Evolutionary conservation across 2,329 filamentous ascomycete genomes (phyloP), one percentile per base, ranked within the genome.

Genomic region (Microdochium trichocladiopsis): DNA sequence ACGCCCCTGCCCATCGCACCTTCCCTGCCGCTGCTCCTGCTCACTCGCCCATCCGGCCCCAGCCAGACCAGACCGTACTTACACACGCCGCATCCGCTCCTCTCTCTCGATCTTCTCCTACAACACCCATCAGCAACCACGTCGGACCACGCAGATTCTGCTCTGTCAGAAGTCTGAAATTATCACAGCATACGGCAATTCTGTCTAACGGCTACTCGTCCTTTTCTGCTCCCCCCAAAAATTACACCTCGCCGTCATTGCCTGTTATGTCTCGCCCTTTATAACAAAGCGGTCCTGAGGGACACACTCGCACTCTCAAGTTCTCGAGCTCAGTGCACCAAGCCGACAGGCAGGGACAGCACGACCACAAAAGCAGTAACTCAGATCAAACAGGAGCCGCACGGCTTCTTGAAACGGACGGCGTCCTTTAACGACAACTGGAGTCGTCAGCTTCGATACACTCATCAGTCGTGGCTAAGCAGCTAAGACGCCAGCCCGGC

Each of bases 221-320:
- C 18, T 22, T 18, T 18, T 8, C 9, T n/a, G n/a, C 10, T 11
- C 41, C 16, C 21, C 18, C 21, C 41, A 45, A 45, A 8, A 16
- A 41, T 18, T 23, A 22, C 18, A 45, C 12, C 18, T 8, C 18
- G 28, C 28, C 14, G 8, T 14, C 14, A 31, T 18, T 4, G 41
- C 12, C 41, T 52, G 60, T 41, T 37, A 66, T 66, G 64, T 54
- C 55, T 56, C 54, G 62, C 49, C 58, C 60, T 54, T 69, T 69
- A 70, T 70, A 71, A 67, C 68, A 63, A 63, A 52, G 60, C 66
- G 65, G 69, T 71, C 69, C 68, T 61, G 70, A 69, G 69, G 69
- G 69, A 70, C 69, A 66, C 60, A 59, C 54, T 53, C 60, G 59
- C 58, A 52, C 56, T 58, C 53, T 53, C 56, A 56, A 58, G 59